Evolutionary conservation across 2,329 filamentous ascomycete genomes (phyloP), one percentile per base, ranked within the genome.

Genomic region (Penicillium polonicum): DNA sequence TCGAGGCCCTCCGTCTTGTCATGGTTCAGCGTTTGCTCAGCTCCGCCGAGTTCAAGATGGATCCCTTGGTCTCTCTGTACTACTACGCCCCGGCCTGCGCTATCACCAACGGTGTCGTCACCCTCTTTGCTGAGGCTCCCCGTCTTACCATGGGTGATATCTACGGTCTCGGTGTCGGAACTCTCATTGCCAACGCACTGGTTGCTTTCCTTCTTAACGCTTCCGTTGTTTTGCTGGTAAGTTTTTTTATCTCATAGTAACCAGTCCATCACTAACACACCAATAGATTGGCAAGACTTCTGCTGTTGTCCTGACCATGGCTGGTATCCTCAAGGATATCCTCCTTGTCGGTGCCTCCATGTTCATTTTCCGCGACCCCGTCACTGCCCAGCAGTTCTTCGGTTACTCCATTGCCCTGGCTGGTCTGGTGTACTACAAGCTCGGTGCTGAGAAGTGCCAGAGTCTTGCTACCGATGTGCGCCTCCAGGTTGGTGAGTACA

Each of bases 1-100:
- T 91, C 70, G 90, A 94, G 78, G 88, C 90, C 38, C 81, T 89
- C 58, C 86, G 90, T 60, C 79, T 93, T 54, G 87, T 91, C 76
- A 90, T 93, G 88, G 89, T 92, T 57, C 88, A 93, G 77, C 85
- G 88, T 59, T 81, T 94, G 64, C 84, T 94, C 49, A 89, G 85
- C 68, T 85, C 82, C 29, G 83, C 88, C 52, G 88, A 90, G 70
- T 86, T 89, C 78, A 90, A 89, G 79, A 93, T 94, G 90, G 89
- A 92, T 68, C 89, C 90, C 19, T 81, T 94, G n/a, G 89, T 93
- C 61, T 90, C 88, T 35, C 83, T 94, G 21, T 93, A 93, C 81
- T 93, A 93, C 80, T 93, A 90, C 72, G 90, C 90, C 0, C 90
- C 90, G 7, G 87, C 90, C 46, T 93, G 90, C 75, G 88, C 89